phyloP scores from a whole-genome alignment of 306 rosid species.

The Cucurbita ficifolia region DNA sequence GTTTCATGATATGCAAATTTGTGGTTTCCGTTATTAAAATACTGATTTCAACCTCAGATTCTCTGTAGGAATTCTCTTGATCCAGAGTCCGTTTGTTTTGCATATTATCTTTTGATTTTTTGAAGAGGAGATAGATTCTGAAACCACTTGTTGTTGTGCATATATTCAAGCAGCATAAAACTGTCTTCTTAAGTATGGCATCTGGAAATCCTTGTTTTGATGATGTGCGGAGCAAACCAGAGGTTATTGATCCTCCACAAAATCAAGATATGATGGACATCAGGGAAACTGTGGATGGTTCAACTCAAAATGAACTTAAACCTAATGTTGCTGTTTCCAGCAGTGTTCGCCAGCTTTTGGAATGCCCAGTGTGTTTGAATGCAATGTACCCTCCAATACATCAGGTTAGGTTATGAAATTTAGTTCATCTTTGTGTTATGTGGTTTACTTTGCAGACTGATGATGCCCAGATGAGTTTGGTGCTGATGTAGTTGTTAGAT shows the following conservation, averaged over 20 bases:
- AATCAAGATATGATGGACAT: constrained; percentile 46
- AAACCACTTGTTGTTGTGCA: background rate
- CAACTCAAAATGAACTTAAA: constrained; percentile 31
- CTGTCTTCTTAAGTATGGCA: constrained; percentile 30
- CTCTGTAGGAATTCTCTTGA: background rate
- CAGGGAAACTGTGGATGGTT: constrained; percentile 44
- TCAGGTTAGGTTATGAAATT: constrained; percentile 39
- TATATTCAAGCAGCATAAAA: background rate
- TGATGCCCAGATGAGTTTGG: background rate
- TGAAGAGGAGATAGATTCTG: background rate
- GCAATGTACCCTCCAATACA: constrained; percentile 97
- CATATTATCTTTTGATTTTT: constrained; percentile 1
- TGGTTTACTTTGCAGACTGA: background rate
- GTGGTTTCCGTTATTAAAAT: background rate
- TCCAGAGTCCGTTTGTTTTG: background rate
- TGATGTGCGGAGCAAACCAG: constrained; percentile 50
- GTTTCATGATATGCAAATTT: background rate
- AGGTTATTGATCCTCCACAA: constrained; percentile 68
- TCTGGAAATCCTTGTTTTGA: constrained; percentile 48
- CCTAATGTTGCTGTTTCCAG: constrained; percentile 54
- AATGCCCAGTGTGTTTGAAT: constrained; percentile 90
- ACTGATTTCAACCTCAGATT: background rate
- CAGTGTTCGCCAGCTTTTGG: constrained; percentile 81
- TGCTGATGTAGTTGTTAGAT: background rate
- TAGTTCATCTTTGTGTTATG: background rate